Evolutionary conservation across 148 eudicot genomes (phyloP).

Genomic region (Cornus suecica): DNA sequence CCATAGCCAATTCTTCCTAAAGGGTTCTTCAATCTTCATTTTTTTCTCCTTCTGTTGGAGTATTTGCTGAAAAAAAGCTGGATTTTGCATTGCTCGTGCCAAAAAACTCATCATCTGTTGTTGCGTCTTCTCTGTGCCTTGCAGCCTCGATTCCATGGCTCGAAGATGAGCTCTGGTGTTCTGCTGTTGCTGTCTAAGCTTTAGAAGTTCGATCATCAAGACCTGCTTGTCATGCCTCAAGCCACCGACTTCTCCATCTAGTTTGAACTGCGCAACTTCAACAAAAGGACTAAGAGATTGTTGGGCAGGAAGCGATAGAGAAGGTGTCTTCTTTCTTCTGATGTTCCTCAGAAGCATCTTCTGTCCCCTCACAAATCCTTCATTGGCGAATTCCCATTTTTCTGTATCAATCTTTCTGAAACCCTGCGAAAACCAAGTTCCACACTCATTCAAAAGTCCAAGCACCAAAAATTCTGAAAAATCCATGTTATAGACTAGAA

Average conservation of each 20-base stretch:
- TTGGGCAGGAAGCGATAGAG: constrained; percentile 34
- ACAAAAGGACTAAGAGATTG: constrained; percentile 54
- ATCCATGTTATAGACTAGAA: not conserved
- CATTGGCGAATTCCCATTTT: constrained; percentile 92
- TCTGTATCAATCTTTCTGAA: constrained; percentile 90
- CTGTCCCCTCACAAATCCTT: constrained; percentile 69
- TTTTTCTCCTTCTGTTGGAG: constrained; percentile 56
- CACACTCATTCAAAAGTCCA: constrained; percentile 1
- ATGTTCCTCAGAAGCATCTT: constrained; percentile 68
- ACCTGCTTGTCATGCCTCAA: constrained; percentile 65
- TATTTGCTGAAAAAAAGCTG: constrained; percentile 58
- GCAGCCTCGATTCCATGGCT: constrained; percentile 71
- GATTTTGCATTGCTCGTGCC: constrained; percentile 84
- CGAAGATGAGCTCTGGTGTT: constrained; percentile 54
- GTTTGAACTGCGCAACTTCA: constrained; percentile 56
- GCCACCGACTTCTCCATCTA: constrained; percentile 57
- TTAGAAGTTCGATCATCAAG: constrained; percentile 64
- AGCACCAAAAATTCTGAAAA: too few relatives aligned
- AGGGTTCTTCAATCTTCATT: constrained; percentile 54
- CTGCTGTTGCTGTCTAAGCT: constrained; percentile 77
- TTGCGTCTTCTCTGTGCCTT: constrained; percentile 68
- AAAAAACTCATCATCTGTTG: constrained; percentile 89
- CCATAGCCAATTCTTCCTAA: constrained; percentile 54
- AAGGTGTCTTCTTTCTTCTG: constrained; percentile 56
- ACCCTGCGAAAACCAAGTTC: constrained; percentile 54